phyloP scores from a whole-genome alignment of 1,284 basidiomycete genomes.

The Quambalaria eucalypti region DNA sequence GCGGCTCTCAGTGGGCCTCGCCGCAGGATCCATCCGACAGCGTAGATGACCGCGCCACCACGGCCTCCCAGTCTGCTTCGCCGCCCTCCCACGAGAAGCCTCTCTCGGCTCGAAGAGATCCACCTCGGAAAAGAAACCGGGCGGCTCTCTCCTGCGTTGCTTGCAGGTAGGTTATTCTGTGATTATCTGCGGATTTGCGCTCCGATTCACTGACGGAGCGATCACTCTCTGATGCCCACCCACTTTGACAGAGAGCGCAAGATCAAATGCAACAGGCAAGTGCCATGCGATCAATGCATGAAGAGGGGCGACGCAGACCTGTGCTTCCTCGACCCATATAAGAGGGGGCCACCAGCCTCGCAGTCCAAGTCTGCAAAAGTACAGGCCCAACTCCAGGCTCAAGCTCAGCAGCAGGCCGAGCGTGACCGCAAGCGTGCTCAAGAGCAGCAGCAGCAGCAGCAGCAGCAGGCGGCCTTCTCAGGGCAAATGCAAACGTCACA shows the following conservation, averaged over 20 bases:
- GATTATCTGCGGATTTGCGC: background rate
- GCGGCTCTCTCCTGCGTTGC: background rate
- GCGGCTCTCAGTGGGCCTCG: too few relatives aligned
- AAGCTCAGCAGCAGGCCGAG: background rate
- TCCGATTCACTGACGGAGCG: background rate
- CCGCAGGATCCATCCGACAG: too few relatives aligned
- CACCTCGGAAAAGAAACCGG: background rate
- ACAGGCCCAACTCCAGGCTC: constrained; percentile 8
- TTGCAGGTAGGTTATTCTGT: background rate
- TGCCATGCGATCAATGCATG: constrained; percentile 42
- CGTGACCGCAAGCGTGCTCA: background rate
- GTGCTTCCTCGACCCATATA: constrained; percentile 33
- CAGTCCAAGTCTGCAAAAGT: background rate
- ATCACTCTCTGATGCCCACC: background rate
- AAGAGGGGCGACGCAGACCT: constrained; percentile 36
- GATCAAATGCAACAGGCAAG: constrained; percentile 39
- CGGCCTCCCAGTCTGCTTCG: too few relatives aligned
- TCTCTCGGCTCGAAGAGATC: background rate
- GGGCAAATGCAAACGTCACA: too few relatives aligned
- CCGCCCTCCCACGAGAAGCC: too few relatives aligned
- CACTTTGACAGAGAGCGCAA: constrained; percentile 35
- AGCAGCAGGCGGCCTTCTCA: background rate
- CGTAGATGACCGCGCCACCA: too few relatives aligned
- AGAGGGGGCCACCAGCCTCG: constrained; percentile 4
- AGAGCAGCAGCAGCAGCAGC: background rate